These are phyloP conservation scores for Candida multigemmis DNA, from an alignment of 805 yeast genomes.

Conservation along the genomic window DNA sequence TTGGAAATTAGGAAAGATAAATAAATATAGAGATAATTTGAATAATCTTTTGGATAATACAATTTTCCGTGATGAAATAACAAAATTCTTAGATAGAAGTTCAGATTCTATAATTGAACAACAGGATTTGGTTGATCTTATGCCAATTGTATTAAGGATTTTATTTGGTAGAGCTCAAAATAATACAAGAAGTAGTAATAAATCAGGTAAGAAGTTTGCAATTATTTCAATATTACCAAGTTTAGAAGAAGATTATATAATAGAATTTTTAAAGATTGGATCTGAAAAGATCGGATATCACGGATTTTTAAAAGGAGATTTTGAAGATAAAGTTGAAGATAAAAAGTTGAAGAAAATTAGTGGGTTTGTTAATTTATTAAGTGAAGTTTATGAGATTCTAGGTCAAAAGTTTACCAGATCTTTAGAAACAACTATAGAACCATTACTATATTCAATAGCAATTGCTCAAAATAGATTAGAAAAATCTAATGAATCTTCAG, in stretches of 20 bases:
- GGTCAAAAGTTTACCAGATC: constrained; percentile 48
- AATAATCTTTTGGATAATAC: constrained; percentile 73
- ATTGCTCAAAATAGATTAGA: constrained; percentile 34
- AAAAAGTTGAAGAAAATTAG: constrained; percentile 37
- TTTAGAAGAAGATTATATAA: constrained; percentile 42
- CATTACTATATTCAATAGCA: constrained; percentile 47
- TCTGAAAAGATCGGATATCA: constrained; percentile 42
- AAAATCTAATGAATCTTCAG: not conserved
- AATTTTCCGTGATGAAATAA: constrained; percentile 76
- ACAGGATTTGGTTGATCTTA: constrained; percentile 47
- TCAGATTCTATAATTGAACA: constrained; percentile 46
- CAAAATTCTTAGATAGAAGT: constrained; percentile 47
- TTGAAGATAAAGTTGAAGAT: constrained; percentile 17
- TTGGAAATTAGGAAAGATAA: constrained; percentile 48
- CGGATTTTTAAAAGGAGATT: too few species aligned
- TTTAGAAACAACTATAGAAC: constrained; percentile 42
- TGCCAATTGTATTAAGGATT: constrained; percentile 70
- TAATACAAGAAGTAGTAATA: constrained; percentile 57
- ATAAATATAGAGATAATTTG: constrained; percentile 66
- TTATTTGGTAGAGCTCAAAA: constrained; percentile 81
- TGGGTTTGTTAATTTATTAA: constrained; percentile 59
- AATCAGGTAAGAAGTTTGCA: constrained; percentile 64
- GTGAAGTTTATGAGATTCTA: constrained; percentile 46
- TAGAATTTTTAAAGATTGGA: constrained; percentile 55
- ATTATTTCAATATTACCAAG: constrained; percentile 56